Base-by-base conservation (phyloP, 2,329 filamentous ascomycete species). In the Penicillium sp. region DNA sequence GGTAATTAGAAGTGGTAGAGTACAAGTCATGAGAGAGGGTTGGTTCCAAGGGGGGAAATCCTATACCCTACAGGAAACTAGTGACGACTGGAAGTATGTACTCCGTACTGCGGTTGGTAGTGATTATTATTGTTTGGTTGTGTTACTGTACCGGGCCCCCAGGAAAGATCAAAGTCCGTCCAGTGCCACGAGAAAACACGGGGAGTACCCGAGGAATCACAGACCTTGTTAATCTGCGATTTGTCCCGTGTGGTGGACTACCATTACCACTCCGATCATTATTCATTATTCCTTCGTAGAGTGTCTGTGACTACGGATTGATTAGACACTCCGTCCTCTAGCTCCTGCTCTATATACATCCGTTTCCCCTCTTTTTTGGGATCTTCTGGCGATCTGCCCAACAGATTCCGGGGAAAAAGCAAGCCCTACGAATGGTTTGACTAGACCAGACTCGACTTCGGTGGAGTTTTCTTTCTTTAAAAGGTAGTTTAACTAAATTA, bases 191-290 rank as follows among this genome's bases (percentile, higher is more conserved):
- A 49, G 38, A 7, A 35, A 33, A 42, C 26, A 22, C n/a, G 30
- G 24, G 30, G 47, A 56, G 53, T 66, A 66, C 64, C 64, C 64
- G 64, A 66, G 62, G 64, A 47, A 66, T 60, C 64, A 66, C 62
- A 59, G 57, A 61, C 47, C 30, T 33, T 33, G 9, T 33, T 12
- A 12, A 33, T 33, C 30, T 10, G 30, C 5, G 26, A 26, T 24
- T 24, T 30, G 53, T 24, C n/a, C 49, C 55, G 51, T 15, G 51
- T 19, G 35, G 40, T 13, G 19, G n/a, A n/a, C n/a, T n/a, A n/a
- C n/a, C n/a, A n/a, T n/a, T n/a, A n/a, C n/a, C n/a, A n/a, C n/a
- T n/a, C n/a, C n/a, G n/a, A n/a, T n/a, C n/a, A n/a, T n/a, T n/a
- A n/a, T n/a, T n/a, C n/a, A n/a, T n/a, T n/a, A n/a, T n/a, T n/a